These are phyloP conservation scores for Gnomoniopsis sp. DNA, from an alignment of 2,329 filamentous ascomycete species.

Conservation along the genomic window DNA sequence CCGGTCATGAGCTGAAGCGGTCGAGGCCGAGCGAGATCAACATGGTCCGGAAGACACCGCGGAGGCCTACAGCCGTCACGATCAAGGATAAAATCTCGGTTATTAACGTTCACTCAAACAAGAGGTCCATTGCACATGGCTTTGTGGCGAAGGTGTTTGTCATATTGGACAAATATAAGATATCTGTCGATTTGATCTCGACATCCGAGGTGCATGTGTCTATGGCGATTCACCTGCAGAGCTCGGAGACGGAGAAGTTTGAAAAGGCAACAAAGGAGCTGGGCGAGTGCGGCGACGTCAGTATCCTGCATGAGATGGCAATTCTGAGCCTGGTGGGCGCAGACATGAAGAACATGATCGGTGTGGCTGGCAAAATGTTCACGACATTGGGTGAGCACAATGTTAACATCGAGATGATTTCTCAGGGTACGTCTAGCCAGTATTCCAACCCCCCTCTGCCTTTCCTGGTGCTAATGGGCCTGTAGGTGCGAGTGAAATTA, in stretches of 20 bases:
- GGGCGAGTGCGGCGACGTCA: constrained; percentile 80
- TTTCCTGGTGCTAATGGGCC: neutral
- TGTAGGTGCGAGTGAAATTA: constrained; percentile 93
- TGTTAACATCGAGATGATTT: constrained; percentile 99
- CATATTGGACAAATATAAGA: constrained; percentile 78
- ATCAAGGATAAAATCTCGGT: constrained; percentile 97
- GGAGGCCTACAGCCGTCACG: constrained; percentile 83
- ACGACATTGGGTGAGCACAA: constrained; percentile 88
- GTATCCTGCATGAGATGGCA: constrained; percentile 86
- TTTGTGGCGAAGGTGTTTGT: constrained; percentile 94
- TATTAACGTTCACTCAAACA: constrained; percentile 97
- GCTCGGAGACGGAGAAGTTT: constrained; percentile 59
- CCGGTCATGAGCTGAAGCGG: constrained; percentile 56
- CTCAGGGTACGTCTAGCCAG: constrained; percentile 66
- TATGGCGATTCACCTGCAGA: constrained; percentile 88
- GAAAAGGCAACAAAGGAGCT: constrained; percentile 69
- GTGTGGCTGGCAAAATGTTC: constrained; percentile 93
- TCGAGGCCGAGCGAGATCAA: constrained; percentile 38
- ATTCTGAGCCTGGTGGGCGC: constrained; percentile 92
- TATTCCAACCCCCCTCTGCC: neutral
- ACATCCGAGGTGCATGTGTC: constrained; percentile 96
- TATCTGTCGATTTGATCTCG: constrained; percentile 95
- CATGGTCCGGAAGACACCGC: constrained; percentile 56
- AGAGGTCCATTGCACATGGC: constrained; percentile 90
- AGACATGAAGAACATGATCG: constrained; percentile 97